phyloP scores from a whole-genome alignment of 495 filamentous ascomycete species.

The Penicillium soppii region DNA sequence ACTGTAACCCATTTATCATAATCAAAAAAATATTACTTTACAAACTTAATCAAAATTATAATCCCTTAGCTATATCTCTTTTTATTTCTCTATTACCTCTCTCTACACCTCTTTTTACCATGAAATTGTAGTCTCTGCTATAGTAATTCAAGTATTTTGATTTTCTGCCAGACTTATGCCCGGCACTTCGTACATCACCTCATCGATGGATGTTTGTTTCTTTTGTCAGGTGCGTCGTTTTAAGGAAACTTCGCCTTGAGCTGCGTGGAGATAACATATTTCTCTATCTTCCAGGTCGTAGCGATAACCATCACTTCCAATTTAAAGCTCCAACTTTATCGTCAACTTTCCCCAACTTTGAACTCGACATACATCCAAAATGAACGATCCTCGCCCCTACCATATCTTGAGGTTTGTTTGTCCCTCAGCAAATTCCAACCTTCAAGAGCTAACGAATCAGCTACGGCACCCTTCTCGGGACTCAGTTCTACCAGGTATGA shows the following conservation, averaged over 20 bases:
- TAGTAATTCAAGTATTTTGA: too few species aligned
- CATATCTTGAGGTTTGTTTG: slow-evolving; percentile 70
- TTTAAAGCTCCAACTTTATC: background rate
- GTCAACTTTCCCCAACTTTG: background rate
- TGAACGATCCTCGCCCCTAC: slow-evolving; percentile 64
- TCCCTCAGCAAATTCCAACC: background rate
- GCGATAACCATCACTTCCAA: background rate
- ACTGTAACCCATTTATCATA: too few species aligned
- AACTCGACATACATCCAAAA: slow-evolving; percentile 10
- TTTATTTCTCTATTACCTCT: too few species aligned
- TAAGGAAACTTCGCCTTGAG: background rate
- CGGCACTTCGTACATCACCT: too few species aligned
- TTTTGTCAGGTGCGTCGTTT: slow-evolving; percentile 16
- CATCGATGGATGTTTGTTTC: slow-evolving; percentile 5
- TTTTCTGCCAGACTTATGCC: too few species aligned
- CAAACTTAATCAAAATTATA: too few species aligned
- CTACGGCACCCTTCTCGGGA: slow-evolving; percentile 77
- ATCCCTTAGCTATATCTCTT: too few species aligned
- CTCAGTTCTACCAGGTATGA: slow-evolving; percentile 73
- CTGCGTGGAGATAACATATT: slow-evolving; percentile 5
- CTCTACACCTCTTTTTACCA: too few species aligned
- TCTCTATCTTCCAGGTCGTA: background rate
- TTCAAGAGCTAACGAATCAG: slow-evolving; percentile 34
- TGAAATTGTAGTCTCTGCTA: too few species aligned
- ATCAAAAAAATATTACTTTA: too few species aligned